Conservation (phyloP, 768 basidiomycete genomes). For the Russula olivacea region DNA sequence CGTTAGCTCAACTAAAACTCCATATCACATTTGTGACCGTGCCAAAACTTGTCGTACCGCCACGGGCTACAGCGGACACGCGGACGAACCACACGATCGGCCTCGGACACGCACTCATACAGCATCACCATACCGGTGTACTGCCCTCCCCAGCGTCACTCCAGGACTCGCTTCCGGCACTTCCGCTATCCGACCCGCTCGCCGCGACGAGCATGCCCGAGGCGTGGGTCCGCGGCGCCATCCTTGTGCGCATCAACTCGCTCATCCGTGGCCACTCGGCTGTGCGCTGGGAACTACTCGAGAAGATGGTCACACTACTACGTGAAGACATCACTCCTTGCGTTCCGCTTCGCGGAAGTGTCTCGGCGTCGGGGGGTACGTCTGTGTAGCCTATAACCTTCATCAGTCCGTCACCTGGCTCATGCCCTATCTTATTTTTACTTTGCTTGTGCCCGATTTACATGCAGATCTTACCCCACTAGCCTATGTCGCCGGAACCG, state of each 20-base stretch:
- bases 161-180: constrained; percentile 39
- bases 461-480: constrained; percentile 23
- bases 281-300: constrained; percentile 72
- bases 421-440: neutral
- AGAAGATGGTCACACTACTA: constrained; percentile 70
- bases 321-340: constrained; percentile 66
- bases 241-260: constrained; percentile 83
- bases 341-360: constrained; percentile 80
- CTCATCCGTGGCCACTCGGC: constrained; percentile 86
- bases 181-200: constrained; percentile 69
- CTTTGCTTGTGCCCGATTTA: constrained; percentile 3
- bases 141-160: constrained; percentile 42
- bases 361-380: constrained; percentile 77
- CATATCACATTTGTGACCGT: neutral
- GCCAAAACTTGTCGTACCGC: neutral
- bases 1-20: neutral
- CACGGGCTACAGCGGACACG: constrained; percentile 56
- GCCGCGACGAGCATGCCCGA: constrained; percentile 71
- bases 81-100: constrained; percentile 70
- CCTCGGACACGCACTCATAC: constrained; percentile 71
- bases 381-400: neutral
- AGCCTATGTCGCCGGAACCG: constrained; percentile 48
- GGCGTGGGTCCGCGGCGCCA: constrained; percentile 85
- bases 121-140: constrained; percentile 76
- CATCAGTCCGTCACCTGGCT: neutral